phyloP scores from a whole-genome alignment of 2,329 filamentous ascomycete genomes.

The Colletotrichum lentis region DNA sequence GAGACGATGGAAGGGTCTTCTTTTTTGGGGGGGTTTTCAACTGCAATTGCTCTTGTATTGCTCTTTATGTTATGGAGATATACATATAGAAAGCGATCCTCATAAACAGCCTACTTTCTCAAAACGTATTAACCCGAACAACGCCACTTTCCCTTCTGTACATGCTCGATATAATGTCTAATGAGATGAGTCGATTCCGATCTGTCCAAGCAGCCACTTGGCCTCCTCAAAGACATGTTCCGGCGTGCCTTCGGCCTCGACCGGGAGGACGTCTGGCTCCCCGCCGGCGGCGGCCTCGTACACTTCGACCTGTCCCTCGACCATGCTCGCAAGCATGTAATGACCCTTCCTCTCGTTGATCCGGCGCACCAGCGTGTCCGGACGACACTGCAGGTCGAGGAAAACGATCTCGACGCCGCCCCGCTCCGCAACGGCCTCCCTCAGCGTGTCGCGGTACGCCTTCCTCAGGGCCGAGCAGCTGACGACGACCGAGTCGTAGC shows the following conservation, averaged over 20 bases:
- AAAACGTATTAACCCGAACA: neutral
- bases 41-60: neutral
- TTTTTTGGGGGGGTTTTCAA: no score
- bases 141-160: conserved; percentile 6
- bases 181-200: neutral
- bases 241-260: conserved; percentile 38
- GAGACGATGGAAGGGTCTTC: no score
- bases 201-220: conserved; percentile 38
- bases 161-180: neutral
- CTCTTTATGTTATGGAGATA: neutral
- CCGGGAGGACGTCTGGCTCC: conserved; percentile 49
- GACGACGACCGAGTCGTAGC: conserved; percentile 45
- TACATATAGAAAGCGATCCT: neutral
- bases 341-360: conserved; percentile 44
- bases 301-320: conserved; percentile 46
- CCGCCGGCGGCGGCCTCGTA: conserved; percentile 43
- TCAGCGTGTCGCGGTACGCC: conserved; percentile 47
- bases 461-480: conserved; percentile 52
- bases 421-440: conserved; percentile 37
- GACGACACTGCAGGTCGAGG: conserved; percentile 48
- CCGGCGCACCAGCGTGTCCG: conserved; percentile 44
- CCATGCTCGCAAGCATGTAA: conserved; percentile 50
- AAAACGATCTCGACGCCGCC: conserved; percentile 44
- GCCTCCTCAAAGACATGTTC: conserved; percentile 39
- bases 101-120: neutral